Evolutionary conservation across 2,329 filamentous ascomycete species (phyloP).

Genomic region (Zasmidium cellare): DNA sequence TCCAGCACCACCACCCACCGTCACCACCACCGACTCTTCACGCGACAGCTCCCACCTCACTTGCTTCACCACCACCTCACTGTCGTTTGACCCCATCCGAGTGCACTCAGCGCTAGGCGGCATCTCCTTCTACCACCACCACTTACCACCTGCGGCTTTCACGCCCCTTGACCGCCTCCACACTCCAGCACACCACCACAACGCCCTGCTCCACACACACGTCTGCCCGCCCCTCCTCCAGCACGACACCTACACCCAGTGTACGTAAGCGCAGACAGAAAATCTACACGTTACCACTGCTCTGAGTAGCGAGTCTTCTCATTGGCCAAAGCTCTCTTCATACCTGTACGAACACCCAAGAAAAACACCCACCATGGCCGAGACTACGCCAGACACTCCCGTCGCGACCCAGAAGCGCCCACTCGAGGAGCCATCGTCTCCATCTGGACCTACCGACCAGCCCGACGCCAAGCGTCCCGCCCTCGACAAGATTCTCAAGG

Average conservation of each 20-base stretch:
- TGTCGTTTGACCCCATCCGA: not conserved
- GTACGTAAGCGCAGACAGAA: not conserved
- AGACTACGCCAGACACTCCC: slow-evolving; percentile 44
- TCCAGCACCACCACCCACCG: not conserved
- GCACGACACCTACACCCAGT: not conserved
- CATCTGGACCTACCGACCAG: slow-evolving; percentile 85
- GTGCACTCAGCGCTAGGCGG: not conserved
- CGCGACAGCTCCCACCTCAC: not conserved
- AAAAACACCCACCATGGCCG: slow-evolving; percentile 26
- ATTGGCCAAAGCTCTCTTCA: not conserved
- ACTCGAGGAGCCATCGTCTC: slow-evolving; percentile 94
- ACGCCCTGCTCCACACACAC: not conserved
- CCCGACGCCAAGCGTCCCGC: slow-evolving; percentile 96
- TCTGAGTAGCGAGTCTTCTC: not conserved
- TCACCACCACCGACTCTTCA: not conserved
- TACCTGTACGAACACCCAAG: not conserved
- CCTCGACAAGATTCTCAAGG: slow-evolving; percentile 85
- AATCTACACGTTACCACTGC: not conserved
- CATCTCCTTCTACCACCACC: not conserved
- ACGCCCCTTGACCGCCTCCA: not conserved
- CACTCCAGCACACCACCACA: not conserved
- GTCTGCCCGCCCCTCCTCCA: not conserved
- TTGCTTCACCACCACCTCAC: not conserved
- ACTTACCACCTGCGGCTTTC: not conserved
- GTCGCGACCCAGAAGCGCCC: slow-evolving; percentile 81